These are phyloP conservation scores for Fusarium brevicatenulatum DNA, from an alignment of 2,329 filamentous ascomycete species.

Conservation along the genomic window DNA sequence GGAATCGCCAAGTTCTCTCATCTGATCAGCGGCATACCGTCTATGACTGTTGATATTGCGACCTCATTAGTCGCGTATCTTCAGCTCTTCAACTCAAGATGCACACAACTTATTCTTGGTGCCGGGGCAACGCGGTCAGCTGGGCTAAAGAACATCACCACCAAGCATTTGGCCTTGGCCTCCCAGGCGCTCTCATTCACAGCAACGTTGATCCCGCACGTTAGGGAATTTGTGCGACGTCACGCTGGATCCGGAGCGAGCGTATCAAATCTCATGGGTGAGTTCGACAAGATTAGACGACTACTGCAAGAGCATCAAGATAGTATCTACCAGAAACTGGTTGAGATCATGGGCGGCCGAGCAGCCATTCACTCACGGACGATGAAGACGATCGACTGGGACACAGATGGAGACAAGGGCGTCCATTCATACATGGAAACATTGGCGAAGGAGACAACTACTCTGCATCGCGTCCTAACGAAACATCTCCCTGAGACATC, in stretches of 20 bases:
- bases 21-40: slow-evolving; percentile 85
- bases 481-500: slow-evolving; percentile 83
- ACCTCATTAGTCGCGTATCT: slow-evolving; percentile 84
- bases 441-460: slow-evolving; percentile 85
- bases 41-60: slow-evolving; percentile 86
- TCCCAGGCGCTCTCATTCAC: slow-evolving; percentile 91
- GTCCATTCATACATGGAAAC: slow-evolving; percentile 85
- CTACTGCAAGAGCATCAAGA: slow-evolving; percentile 89
- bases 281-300: slow-evolving; percentile 89
- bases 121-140: slow-evolving; percentile 90
- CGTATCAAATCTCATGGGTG: slow-evolving; percentile 72
- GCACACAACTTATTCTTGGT: slow-evolving; percentile 94
- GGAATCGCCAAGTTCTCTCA: slow-evolving; percentile 86
- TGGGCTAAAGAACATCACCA: slow-evolving; percentile 94
- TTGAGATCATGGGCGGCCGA: slow-evolving; percentile 89
- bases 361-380: slow-evolving; percentile 78
- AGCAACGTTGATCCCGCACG: slow-evolving; percentile 85
- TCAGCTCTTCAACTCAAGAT: slow-evolving; percentile 93
- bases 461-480: slow-evolving; percentile 82
- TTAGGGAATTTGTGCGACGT: slow-evolving; percentile 89
- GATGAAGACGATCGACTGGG: slow-evolving; percentile 81
- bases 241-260: slow-evolving; percentile 67
- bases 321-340: slow-evolving; percentile 90
- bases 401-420: slow-evolving; percentile 55
- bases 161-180: slow-evolving; percentile 91